A percentile compares a stretch with the other conserved stretches of the same genome.
phyloP scores from a whole-genome alignment of 805 yeast species.

The Metschnikowia borealis region DNA sequence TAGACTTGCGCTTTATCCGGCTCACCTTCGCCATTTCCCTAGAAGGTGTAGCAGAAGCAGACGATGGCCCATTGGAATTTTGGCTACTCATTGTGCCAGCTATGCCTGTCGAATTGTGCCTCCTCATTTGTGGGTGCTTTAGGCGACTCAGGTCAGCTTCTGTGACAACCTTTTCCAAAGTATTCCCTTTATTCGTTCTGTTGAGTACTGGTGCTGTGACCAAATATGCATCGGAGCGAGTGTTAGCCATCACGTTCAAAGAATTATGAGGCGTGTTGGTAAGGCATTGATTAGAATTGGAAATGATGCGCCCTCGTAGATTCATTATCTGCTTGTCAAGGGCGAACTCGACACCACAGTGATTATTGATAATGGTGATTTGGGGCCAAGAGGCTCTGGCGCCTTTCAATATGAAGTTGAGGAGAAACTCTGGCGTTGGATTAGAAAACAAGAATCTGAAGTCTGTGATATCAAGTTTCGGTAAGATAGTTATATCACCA shows the following conservation, averaged over 20 bases:
- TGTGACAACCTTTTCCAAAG: not conserved
- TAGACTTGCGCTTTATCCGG: not conserved
- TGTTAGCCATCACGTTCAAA: not conserved
- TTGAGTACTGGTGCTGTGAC: constrained; percentile 15
- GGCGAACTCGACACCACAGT: constrained; percentile 85
- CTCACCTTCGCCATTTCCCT: not conserved
- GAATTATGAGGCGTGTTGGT: constrained; percentile 4
- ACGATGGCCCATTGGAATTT: not conserved
- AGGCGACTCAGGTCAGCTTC: not conserved
- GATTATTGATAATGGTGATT: constrained; percentile 77
- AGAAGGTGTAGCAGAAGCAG: constrained; percentile 1
- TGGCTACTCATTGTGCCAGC: not conserved
- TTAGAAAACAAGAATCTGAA: constrained; percentile 64
- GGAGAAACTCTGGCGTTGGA: constrained; percentile 74
- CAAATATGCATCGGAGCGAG: constrained; percentile 10
- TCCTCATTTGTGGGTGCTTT: constrained; percentile 20
- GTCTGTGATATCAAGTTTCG: constrained; percentile 61
- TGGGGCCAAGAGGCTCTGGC: constrained; percentile 95
- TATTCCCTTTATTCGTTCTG: not conserved
- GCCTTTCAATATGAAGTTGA: constrained; percentile 72
- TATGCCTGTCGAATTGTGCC: constrained; percentile 21
- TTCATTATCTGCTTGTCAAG: constrained; percentile 74
- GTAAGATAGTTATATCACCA: constrained; percentile 91
- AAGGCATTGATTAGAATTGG: constrained; percentile 21
- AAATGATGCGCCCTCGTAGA: constrained; percentile 58